Evolutionary conservation across 2,329 filamentous ascomycete species (phyloP), one percentile per base, ranked within the genome.

Genomic region (Xylariales sp.): DNA sequence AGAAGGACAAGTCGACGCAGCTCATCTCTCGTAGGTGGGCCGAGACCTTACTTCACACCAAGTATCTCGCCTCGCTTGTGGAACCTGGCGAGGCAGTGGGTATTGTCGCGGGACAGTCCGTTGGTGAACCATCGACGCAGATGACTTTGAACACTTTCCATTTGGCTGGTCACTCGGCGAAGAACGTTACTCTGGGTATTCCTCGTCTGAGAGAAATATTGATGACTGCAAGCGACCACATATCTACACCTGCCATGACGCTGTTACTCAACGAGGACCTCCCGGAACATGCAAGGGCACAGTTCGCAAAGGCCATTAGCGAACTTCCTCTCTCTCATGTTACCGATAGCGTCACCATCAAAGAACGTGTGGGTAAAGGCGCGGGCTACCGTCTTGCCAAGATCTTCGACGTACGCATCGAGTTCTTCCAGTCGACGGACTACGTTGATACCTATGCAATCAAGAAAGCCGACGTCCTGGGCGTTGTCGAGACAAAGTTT

Each of bases 71-170:
- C 52, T 95, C 90, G 2, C 76, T 96, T 7, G 86, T 96, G 18
- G 91, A 98, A 55, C 88, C 93, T 20, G 93, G 93, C 33, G 94
- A 98, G 68, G 91, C 93, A 19, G 90, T 98, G 19, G 93, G 93
- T 51, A 94, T 98, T 48, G 88, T 98, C 45, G 94, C 94, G 38
- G 90, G 90, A 8, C 93, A 98, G 65, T 97, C 91, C 22, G 83
- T 98, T 31, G 93, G 93, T 59, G 94, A 98, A 60, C 93, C 94
- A 7, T 96, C 90, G 3, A 98, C 93, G 9, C 93, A 98, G 64
- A 98, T 98, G 94, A 98, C 94, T 6, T 71, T 98, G 42, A 98
- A 98, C 68, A 98, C 94, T 20, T 98, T 98, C 79, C 93, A 98
- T 77, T 87, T 98, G 78, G 93, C 93, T 64, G 93, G 93, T 58